phyloP scores from a whole-genome alignment of 2,329 filamentous ascomycete species.

The Chrysoporthe puriensis region DNA sequence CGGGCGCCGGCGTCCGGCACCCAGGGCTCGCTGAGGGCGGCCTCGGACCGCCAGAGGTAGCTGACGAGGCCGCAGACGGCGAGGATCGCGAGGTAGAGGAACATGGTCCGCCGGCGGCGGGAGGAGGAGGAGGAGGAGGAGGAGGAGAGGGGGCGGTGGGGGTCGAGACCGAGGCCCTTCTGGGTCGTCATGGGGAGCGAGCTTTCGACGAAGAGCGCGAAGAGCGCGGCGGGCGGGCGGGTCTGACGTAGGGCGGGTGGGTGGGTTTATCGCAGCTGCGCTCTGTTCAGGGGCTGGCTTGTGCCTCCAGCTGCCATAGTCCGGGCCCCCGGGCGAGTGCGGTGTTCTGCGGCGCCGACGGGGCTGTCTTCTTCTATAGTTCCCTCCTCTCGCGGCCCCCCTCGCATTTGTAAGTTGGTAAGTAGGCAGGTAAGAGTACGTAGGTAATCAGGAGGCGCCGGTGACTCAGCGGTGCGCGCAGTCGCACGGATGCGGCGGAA shows the following conservation, averaged over 20 bases:
- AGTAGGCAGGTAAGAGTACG: no score
- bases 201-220: no score
- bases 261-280: neutral
- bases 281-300: slow-evolving; percentile 18
- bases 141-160: slow-evolving; percentile 15
- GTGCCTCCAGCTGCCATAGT: slow-evolving; percentile 16
- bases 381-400: no score
- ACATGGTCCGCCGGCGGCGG: slow-evolving; percentile 33
- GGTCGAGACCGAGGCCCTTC: slow-evolving; percentile 24
- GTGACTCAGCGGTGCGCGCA: neutral
- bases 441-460: no score
- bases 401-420: no score
- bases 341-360: neutral
- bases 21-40: slow-evolving; percentile 50
- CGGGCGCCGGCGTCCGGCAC: slow-evolving; percentile 50
- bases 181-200: slow-evolving; percentile 16
- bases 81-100: slow-evolving; percentile 43
- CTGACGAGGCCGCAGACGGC: slow-evolving; percentile 45
- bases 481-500: neutral
- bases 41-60: slow-evolving; percentile 51
- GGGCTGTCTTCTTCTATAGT: neutral
- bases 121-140: neutral
- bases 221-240: no score
- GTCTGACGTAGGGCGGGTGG: neutral
- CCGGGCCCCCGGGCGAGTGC: neutral